Base-by-base conservation (phyloP, 306 rosid genomes). In the Betula pendula region DNA sequence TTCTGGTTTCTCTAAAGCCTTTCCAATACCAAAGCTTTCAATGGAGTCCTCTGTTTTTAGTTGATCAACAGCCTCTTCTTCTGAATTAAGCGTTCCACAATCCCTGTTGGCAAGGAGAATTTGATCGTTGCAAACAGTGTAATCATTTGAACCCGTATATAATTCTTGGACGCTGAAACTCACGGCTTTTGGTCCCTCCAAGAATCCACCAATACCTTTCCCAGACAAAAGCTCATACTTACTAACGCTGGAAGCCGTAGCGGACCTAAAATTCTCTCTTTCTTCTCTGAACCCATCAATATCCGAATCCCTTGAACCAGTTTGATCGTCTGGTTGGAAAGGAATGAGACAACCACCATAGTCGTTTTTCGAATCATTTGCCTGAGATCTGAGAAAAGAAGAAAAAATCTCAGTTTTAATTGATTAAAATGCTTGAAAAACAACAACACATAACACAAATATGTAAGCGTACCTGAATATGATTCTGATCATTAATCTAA, bases 161-260 rank as follows among this genome's bases (percentile, higher is more conserved):
- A 82, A 79, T n/a, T 88, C 88, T 73, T 81, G 86, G 49, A 87
- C 82, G 17, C 76, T 74, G 68, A 92, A 87, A 77, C 76, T 84
- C 56, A 80, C 58, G 40, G 80, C 3, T 59, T 81, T 87, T 40
- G 90, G 91, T n/a, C 85, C 88, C 78, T 90, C 88, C 9, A 92
- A 56, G 77, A 83, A 84, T 31, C 77, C 78, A 65, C 87, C 80
- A 8, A 80, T 75, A 66, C 67, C 79, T 59, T 81, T 76, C 2
- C 69, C 83, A 19, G 84, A 63, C 13, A 75, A 25, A 72, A 49
- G 72, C 73, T 87, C 81, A 51, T 76, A 92, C 63, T 79, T 84
- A 17, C 67, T 86, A 13, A 90, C 76, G 78, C 47, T 71, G 72
- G 72, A 55, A 52, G 73, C 74, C n/a, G 81, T 62, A 2, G 56